phyloP scores from a whole-genome alignment of 108 stramenopile species.

The Skeletonema marinoi region DNA sequence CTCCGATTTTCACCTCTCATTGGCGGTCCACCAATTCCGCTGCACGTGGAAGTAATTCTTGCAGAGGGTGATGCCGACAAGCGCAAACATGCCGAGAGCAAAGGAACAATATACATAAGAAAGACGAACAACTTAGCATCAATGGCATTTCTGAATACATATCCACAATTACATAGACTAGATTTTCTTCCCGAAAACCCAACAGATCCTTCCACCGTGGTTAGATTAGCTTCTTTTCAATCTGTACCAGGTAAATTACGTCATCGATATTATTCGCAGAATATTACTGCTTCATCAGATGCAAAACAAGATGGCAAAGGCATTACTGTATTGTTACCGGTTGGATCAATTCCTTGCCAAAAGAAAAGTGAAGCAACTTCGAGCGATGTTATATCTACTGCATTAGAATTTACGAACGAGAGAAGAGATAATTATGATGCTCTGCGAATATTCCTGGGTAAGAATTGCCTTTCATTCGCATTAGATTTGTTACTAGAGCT shows the following conservation, averaged over 20 bases:
- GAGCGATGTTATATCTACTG: conserved; percentile 17
- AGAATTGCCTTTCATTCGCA: conserved; percentile 48
- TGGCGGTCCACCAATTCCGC: conserved; percentile 42
- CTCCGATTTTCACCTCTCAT: conserved; percentile 47
- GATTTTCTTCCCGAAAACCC: conserved; percentile 45
- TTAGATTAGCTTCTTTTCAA: conserved; percentile 21
- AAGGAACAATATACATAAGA: conserved; percentile 8
- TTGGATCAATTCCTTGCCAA: neutral
- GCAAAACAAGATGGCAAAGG: conserved; percentile 10
- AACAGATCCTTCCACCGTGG: conserved; percentile 17
- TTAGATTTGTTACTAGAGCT: conserved; percentile 26
- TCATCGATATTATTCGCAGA: conserved; percentile 12
- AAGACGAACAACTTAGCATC: conserved; percentile 1
- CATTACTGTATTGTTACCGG: neutral
- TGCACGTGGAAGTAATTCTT: conserved; percentile 51
- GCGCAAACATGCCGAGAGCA: neutral
- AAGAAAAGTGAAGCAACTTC: neutral
- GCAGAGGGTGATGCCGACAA: neutral
- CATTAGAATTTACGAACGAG: conserved; percentile 10
- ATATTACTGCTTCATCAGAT: neutral
- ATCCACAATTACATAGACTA: conserved; percentile 26
- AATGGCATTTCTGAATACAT: conserved; percentile 1
- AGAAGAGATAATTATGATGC: conserved; percentile 6
- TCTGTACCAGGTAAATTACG: conserved; percentile 32
- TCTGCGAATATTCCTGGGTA: conserved; percentile 31